Base-by-base conservation (phyloP, 2,329 filamentous ascomycete species). In the Cytospora paraplurivora region DNA sequence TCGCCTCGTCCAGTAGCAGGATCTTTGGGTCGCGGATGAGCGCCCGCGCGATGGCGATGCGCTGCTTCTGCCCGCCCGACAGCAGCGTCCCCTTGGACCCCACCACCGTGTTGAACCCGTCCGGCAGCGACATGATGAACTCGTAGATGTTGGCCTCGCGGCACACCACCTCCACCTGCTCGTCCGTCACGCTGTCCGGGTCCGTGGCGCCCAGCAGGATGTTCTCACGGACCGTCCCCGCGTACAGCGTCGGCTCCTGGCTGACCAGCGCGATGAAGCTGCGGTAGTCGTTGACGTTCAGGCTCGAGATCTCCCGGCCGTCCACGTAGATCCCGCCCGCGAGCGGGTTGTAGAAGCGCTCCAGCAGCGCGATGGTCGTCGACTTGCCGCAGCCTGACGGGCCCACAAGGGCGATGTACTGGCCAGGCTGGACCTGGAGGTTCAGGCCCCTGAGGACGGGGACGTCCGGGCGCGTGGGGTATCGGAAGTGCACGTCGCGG, bases 241-340 rank as follows among this genome's bases (percentile, higher is more conserved):
- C 93, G 77, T 97, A 99, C 0, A 99, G 79, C 0, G 94, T 97
- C 0, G 95, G 94, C 74, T 98, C 95, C 73, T 98, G 95, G 38
- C 90, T 93, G 15, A 99, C 94, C 11, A 99, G 88, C 0, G 94
- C 90, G 67, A 98, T 85, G 74, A 88, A 86, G 19, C 84, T 88
- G 59, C 95, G 89, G 78, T 97, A 97, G 62, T 93, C 87, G 76
- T 91, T 93, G 72, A 97, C 81, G 71, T 96, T 94, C 56, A 97
- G 81, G 12, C 82, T 82, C 65, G 87, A 89, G 70, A 98, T 92
- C 67, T 97, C 91, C 67, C 88, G 86, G 62, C 88, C 92, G 71
- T 98, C 94, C 19, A 98, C 82, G 64, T 87, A 91, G 38, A 99
- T 82, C 15, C 88, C 88, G 13, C 95, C 95, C 0, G 86, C 83